Evolutionary conservation across 83 land plant genomes (phyloP), one percentile per base, ranked within the genome.

Genomic region (Larix sibirica): DNA sequence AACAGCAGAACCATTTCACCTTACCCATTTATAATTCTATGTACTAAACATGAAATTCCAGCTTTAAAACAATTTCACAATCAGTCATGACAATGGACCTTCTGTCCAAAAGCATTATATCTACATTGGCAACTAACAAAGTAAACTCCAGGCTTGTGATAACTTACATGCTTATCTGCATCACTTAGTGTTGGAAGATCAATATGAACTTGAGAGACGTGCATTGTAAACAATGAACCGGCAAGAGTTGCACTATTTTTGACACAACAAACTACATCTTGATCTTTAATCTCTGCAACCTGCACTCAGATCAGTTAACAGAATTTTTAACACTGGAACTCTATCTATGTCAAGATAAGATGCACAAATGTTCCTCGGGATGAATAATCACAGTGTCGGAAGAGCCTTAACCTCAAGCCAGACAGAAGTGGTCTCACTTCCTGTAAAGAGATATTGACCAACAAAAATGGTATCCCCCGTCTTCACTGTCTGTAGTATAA

Each of bases 381-480:
- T 7, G 24, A 73, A 20, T 18, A 3, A 8, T 73, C 54, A 42
- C 77, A 42, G 42, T 71, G n/a, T 40, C 50, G 42, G 56, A 42
- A 73, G 21, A 38, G 24, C 36, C 14, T 14, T 18, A 4, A 93
- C 95, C 95, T 93, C 99, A 82, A 96, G 82, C 99, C 99, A 96
- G 23, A 92, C 99, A 78, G 99, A 96, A 83, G 99, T 93, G 20
- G 99, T 92, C 86, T 96, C 99, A 86, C 98, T 96, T 76, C 99
- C 99, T 47, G 99, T 95, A 79, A 96, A 96, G 33, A 96, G 80
- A 83, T 96, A 96, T 69, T 96, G 96, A 66, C 98, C 99, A 69
- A 96, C 81, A 80, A 96, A 96, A 76, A 96, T 96, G 54, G 99
- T 95, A 77, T 93, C 96, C 61, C 98, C 98, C 36, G 84, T 85